Base-by-base conservation (phyloP, 2,329 filamentous ascomycete genomes). In the Microsporum audouinii region DNA sequence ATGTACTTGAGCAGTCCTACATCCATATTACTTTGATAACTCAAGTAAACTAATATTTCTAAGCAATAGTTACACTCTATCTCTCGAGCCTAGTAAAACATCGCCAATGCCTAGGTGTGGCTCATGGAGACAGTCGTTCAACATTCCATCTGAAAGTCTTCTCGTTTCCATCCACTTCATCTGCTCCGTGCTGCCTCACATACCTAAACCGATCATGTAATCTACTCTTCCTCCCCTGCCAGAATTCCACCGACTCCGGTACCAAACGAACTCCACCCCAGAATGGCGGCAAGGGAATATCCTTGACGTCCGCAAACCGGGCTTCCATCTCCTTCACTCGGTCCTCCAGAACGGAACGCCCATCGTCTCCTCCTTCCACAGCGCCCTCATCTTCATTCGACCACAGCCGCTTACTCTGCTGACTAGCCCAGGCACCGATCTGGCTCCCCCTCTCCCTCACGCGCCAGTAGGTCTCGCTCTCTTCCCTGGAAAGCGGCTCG, bases 171-270 rank as follows among this genome's bases (percentile, higher is more conserved):
- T 89, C 84, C 68, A 89, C 81, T 67, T 71, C 72, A 10, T 68
- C 70, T 49, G 71, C 72, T 8, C 67, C 73, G 59, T 77, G 78
- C 57, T 83, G 80, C 71, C 82, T 85, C 61, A 84, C 84, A 76
- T 96, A 97, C 64, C 86, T 82, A 72, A 99, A 97, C 29, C 94
- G 87, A 79, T 99, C 94, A 76, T 99, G 94, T 73, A 99, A 76
- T 63, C 94, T 82, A 76, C 87, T 96, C 71, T 89, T 83, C 68
- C 94, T 83, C 2, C 94, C 94, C 79, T 96, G 91, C 84, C 94
- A 99, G 73, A 99, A 99, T 80, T 99, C 94, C 57, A 99, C 82
- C 68, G 84, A 83, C 70, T 91, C 88, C 0, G 94, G 92, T 65
- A 91, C 81, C 63, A 99, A 82, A 67, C 92, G 84, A 72, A 96